phyloP scores from a whole-genome alignment of 257 asterid genomes.

The Knoxia roxburghii region DNA sequence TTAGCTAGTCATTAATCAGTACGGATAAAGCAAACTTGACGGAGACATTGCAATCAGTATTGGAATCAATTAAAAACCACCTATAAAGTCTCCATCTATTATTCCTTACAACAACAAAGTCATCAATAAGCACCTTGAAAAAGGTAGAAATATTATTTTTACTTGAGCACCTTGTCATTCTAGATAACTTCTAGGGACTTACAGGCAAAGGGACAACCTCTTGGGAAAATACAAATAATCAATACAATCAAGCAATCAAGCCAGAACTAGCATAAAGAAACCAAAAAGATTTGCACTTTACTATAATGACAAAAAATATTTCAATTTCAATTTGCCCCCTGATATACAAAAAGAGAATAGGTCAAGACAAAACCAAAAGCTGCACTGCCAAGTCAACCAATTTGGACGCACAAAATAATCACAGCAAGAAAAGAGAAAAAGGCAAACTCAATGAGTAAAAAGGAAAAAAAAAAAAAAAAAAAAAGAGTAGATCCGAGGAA shows the following conservation, averaged over 20 bases:
- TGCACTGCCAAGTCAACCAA: constrained; percentile 17
- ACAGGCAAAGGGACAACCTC: neutral
- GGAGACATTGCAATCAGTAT: neutral
- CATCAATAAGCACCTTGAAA: neutral
- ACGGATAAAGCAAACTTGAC: neutral
- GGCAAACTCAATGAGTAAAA: neutral
- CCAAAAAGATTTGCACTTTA: neutral
- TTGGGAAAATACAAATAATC: too few species aligned
- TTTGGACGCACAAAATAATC: neutral
- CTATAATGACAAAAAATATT: neutral
- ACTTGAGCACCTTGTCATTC: neutral
- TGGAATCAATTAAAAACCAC: neutral
- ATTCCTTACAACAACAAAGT: neutral
- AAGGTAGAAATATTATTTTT: neutral
- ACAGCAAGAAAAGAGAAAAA: neutral
- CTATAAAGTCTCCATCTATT: neutral
- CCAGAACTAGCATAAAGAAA: neutral
- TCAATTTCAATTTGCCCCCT: neutral
- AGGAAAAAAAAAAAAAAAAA: neutral
- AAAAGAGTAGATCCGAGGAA: neutral
- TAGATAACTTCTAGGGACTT: neutral
- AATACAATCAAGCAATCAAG: neutral
- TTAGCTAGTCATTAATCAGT: neutral
- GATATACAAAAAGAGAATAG: neutral
- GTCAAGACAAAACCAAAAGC: neutral